These are phyloP conservation scores for Rhizophora mangle DNA, from an alignment of 345 rosid species.

Conservation along the genomic window DNA sequence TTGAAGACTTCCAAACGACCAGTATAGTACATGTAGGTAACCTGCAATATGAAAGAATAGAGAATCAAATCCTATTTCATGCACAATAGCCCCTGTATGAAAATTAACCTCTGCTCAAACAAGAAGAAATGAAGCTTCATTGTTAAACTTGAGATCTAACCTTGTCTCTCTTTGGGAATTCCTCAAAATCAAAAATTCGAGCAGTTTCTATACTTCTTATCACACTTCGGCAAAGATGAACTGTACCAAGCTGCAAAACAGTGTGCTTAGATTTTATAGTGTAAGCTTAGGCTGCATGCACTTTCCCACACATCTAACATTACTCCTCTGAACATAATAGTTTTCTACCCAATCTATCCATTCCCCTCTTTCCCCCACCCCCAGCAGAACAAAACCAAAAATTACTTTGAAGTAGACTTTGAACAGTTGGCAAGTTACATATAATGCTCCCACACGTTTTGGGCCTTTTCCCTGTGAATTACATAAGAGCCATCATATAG, in stretches of 20 bases:
- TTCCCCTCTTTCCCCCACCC: background rate
- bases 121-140: background rate
- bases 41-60: slow-evolving; percentile 42
- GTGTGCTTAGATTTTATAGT: background rate
- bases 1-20: slow-evolving; percentile 97
- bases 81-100: background rate
- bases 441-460: slow-evolving; percentile 89
- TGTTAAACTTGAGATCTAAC: slow-evolving; percentile 27
- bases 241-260: slow-evolving; percentile 86
- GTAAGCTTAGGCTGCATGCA: background rate
- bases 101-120: background rate
- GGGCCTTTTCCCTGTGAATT: slow-evolving; percentile 82
- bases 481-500: slow-evolving; percentile 1
- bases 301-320: background rate
- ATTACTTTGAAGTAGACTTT: slow-evolving; percentile 89
- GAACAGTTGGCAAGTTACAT: slow-evolving; percentile 94
- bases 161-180: slow-evolving; percentile 91
- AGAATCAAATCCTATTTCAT: slow-evolving; percentile 10
- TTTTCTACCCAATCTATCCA: background rate
- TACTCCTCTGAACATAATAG: background rate
- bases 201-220: slow-evolving; percentile 98
- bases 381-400: background rate
- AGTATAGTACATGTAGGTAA: slow-evolving; percentile 96
- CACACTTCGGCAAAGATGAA: slow-evolving; percentile 95
- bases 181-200: slow-evolving; percentile 92